These are phyloP conservation scores for Pseudocercospora eumusae DNA, from an alignment of 2,329 filamentous ascomycete genomes.

Conservation along the genomic window DNA sequence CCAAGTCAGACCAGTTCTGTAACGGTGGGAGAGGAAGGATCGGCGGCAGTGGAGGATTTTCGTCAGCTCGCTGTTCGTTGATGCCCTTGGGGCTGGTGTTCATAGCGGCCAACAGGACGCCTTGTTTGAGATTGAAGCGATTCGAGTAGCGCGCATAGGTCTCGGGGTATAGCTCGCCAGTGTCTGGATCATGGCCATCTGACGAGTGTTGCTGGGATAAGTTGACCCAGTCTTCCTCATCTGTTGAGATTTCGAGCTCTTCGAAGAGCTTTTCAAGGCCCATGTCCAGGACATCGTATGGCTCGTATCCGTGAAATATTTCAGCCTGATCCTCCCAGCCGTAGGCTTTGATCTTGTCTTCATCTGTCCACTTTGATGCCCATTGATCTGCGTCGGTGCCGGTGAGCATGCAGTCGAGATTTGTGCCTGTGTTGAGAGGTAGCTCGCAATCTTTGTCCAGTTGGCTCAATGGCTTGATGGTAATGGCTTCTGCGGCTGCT, in stretches of 20 bases:
- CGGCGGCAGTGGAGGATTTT: not conserved
- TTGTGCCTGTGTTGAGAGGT: not conserved
- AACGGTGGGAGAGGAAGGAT: not conserved
- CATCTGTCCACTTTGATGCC: constrained; percentile 1
- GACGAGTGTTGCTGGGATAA: not conserved
- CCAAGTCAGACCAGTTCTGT: not conserved
- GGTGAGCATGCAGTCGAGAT: not conserved
- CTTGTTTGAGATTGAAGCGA: not conserved
- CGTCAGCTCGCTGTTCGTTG: not conserved
- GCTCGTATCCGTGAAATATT: not conserved
- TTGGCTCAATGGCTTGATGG: not conserved
- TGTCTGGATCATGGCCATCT: not conserved
- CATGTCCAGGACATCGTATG: not conserved
- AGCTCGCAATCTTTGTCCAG: not conserved
- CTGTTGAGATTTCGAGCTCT: not conserved
- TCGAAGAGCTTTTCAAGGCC: not conserved
- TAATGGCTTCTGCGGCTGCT: not conserved
- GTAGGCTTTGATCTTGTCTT: not conserved
- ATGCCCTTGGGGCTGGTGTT: not conserved
- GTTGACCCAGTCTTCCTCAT: not conserved
- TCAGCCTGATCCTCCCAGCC: not conserved
- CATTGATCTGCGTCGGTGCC: not conserved
- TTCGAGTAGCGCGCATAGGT: not conserved
- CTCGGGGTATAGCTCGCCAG: not conserved
- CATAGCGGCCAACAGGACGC: not conserved